Evolutionary conservation across 1,284 basidiomycete genomes (phyloP), one percentile per base, ranked within the genome.

Genomic region (Athelia sp.): DNA sequence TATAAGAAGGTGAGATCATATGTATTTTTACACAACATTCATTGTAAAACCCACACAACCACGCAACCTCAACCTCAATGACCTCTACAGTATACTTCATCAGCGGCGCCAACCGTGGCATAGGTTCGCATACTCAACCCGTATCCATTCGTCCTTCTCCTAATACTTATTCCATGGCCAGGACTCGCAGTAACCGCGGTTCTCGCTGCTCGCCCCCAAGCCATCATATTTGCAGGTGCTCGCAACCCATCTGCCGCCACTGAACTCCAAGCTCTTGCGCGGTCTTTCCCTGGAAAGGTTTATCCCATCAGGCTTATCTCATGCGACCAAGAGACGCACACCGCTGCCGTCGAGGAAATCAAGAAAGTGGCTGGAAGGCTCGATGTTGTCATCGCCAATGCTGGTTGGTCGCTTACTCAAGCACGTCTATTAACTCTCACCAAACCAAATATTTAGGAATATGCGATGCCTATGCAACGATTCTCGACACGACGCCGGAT

Each of bases 361-460:
- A 47, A 47, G 22, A 32, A n/a, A 8, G 26, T 23, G 18, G 32
- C 31, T 19, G 40, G 40, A 10, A 43, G 40, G 19, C 19, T 43
- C 14, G 40, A 43, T 19, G 40, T 43, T 19, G 31, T 47, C 32
- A 47, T 47, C 31, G 46, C 46, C 32, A 47, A 47, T 22, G 46
- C 46, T 15, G 46, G 46, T 47, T 17, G 15, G 46, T 13, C 24
- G 14, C 23, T 45, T 31, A 29, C 15, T 14, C 14, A 10, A 26
- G 23, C 23, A 10, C 21, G 29, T 14, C 13, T 45, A 10, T 14
- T 31, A 45, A 13, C 19, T 45, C 11, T 18, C 40, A 43, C 10
- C 19, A 21, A 43, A 13, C 11, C 14, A 19, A 18, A 13, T 43
- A 19, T 10, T 15, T n/a, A 43, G 40, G 14, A 13, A 43, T 43